A percentile compares a stretch with the other conserved stretches of the same genome.
Conservation (phyloP, 2,329 filamentous ascomycete genomes). For the Xylaria hypoxylon region DNA sequence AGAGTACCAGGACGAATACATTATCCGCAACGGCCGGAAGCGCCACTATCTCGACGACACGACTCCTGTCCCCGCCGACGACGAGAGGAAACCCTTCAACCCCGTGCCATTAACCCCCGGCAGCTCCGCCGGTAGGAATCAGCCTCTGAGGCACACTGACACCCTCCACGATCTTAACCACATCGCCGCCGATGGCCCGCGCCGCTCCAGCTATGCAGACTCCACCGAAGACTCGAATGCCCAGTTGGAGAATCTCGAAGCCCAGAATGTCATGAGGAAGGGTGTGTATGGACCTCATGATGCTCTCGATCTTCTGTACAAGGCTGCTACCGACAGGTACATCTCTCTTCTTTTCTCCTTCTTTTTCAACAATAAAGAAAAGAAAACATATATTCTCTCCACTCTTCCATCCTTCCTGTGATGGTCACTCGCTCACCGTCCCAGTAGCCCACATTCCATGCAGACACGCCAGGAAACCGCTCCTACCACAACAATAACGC, state of each 20-base stretch:
- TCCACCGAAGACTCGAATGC: conserved; percentile 67
- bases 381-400: conserved; percentile 26
- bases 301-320: conserved; percentile 89
- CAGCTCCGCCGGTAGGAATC: conserved; percentile 72
- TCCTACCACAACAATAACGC: conserved; percentile 42
- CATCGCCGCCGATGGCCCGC: conserved; percentile 48
- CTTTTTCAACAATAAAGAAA: too few species aligned
- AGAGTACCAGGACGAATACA: conserved; percentile 72
- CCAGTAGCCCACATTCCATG: conserved; percentile 47
- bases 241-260: conserved; percentile 73
- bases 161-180: conserved; percentile 51
- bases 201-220: conserved; percentile 48
- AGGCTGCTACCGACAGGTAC: conserved; percentile 77
- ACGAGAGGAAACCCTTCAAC: conserved; percentile 59
- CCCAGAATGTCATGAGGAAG: conserved; percentile 71
- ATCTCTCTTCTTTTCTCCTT: background rate
- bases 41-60: conserved; percentile 65
- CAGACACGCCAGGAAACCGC: conserved; percentile 44
- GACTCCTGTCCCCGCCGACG: conserved; percentile 58
- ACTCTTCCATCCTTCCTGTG: conserved; percentile 8
- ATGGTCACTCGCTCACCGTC: conserved; percentile 39
- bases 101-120: conserved; percentile 73
- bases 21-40: conserved; percentile 79
- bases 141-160: conserved; percentile 74
- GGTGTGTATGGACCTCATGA: conserved; percentile 93